These are phyloP conservation scores for Alternaria longipes DNA, from an alignment of 2,329 filamentous ascomycete species.

Conservation along the genomic window DNA sequence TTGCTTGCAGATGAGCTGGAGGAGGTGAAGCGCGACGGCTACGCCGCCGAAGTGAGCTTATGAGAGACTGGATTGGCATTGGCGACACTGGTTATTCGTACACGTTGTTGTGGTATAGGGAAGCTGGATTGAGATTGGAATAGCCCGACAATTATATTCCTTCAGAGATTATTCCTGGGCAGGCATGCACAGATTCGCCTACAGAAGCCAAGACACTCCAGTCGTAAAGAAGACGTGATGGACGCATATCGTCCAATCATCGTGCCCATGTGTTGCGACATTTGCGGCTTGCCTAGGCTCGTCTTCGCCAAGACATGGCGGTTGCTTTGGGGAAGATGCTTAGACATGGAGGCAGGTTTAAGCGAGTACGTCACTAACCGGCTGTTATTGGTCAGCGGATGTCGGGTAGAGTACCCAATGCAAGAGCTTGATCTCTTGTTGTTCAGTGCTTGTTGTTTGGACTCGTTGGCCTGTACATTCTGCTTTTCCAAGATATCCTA, in stretches of 20 bases:
- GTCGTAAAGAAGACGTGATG: neutral
- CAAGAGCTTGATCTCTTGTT: neutral
- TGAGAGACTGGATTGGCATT: conserved; percentile 33
- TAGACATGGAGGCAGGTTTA: neutral
- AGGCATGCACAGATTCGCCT: neutral
- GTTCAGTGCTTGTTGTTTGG: neutral
- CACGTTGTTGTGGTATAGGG: neutral
- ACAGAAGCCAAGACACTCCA: conserved; percentile 3
- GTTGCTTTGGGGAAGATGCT: neutral
- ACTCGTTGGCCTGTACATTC: neutral
- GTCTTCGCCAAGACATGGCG: conserved; percentile 7
- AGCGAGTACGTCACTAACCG: conserved; percentile 2
- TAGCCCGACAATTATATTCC: neutral
- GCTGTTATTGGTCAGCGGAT: neutral
- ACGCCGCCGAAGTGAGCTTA: conserved; percentile 34
- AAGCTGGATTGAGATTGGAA: neutral
- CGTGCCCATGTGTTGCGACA: conserved; percentile 11
- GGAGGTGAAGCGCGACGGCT: conserved; percentile 14
- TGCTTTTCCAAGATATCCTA: neutral
- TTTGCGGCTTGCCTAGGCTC: neutral
- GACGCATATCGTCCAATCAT: conserved; percentile 12
- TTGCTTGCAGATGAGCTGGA: conserved; percentile 13
- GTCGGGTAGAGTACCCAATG: neutral
- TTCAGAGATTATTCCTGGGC: neutral
- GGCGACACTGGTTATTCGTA: neutral